Base-by-base conservation (phyloP, 202 grass and related monocot genomes). In the Saccharum hybrid region DNA sequence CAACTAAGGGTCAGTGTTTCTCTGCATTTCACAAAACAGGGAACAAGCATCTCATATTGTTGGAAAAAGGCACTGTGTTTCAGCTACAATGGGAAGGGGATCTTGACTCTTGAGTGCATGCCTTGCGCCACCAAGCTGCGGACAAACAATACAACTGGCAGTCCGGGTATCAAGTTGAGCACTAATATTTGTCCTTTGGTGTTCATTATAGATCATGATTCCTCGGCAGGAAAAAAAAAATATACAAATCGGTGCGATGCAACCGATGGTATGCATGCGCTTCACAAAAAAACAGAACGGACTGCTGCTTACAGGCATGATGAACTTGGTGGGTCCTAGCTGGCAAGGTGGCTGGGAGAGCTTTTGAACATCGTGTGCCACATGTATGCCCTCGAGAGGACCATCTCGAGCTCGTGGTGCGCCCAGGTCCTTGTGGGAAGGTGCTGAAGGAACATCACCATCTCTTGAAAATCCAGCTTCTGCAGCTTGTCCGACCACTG, bases 351-450 rank as follows among this genome's bases (percentile, higher is more conserved):
- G 77, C 91, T 99, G 10, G 96, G 96, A 12, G 93, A 99, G 84
- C 93, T 99, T 76, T 95, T 99, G 85, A 98, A 98, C 96, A 96
- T 92, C 0, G 93, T 87, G 83, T 99, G 89, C 96, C 96, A 99
- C 96, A 99, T 99, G 86, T 92, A 99, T 22, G 96, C 91, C 68
- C 89, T 82, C 21, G 96, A 99, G 41, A 99, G 91, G 30, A 99
- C 91, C 93, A 96, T 96, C 88, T 99, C 96, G 31, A 99, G 93
- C 84, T 99, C 93, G 0, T 99, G 81, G 86, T 99, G 93, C 1
- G 86, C 90, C 96, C 96, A 99, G 45, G 90, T 93, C 88, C 88
- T 90, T 4, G 96, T 99, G 0, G 96, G 96, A 22, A 99, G 81
- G 75, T 94, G 96, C 83, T 99, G 96, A 43, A 99, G 93, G 64